Conservation (phyloP, 192 early-diverging fungal genomes). For the Helicostylum pulchrum region DNA sequence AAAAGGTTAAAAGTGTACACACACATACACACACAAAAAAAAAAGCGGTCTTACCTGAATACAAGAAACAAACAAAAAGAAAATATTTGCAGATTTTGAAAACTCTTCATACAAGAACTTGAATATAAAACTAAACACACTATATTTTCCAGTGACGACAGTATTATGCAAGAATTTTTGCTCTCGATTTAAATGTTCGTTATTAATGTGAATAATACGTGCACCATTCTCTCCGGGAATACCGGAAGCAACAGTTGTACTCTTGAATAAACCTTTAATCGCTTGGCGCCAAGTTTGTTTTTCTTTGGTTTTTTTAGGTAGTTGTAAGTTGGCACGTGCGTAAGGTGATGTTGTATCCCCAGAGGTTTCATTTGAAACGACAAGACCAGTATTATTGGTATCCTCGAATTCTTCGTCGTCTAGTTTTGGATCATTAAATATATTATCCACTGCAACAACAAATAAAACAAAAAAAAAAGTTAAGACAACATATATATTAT, state of each 20-base stretch:
- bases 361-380: not conserved
- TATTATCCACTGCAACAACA: not conserved
- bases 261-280: too few relatives aligned
- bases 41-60: conserved; percentile 69
- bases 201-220: conserved; percentile 90
- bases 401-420: not conserved
- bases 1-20: not conserved
- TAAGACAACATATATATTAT: not conserved
- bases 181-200: conserved; percentile 69
- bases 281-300: not conserved
- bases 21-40: not conserved
- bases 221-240: conserved; percentile 19
- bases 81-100: conserved; percentile 97
- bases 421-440: conserved; percentile 4
- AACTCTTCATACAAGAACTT: conserved; percentile 98
- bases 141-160: conserved; percentile 96
- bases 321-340: conserved; percentile 4
- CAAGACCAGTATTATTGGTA: not conserved
- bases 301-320: not conserved
- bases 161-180: conserved; percentile 87
- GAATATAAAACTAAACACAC: conserved; percentile 81
- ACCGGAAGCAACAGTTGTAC: conserved; percentile 6
- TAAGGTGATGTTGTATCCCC: not conserved
- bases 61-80: conserved; percentile 94
- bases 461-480: too few relatives aligned